Evolutionary conservation across 306 rosid genomes (phyloP).

Genomic region (Vicia faba): DNA sequence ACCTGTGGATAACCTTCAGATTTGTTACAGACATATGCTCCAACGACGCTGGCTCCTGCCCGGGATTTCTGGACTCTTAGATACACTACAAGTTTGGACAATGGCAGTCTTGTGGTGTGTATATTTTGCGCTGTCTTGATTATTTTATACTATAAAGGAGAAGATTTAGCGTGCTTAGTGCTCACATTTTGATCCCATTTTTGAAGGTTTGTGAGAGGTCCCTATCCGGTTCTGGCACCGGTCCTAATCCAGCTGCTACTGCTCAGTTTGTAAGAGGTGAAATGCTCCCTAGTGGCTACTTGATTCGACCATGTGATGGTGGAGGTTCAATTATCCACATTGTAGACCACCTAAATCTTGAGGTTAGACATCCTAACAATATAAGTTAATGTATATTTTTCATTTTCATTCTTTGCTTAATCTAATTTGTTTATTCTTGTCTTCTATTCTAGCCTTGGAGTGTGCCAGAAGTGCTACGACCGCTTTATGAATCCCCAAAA

Average conservation of each 20-base stretch:
- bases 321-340: conserved; percentile 98
- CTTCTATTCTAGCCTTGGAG: conserved; percentile 80
- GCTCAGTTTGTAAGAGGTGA: conserved; percentile 86
- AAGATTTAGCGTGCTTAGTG: not conserved
- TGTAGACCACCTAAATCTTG: conserved; percentile 94
- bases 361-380: conserved; percentile 54
- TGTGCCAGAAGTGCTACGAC: conserved; percentile 96
- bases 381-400: not conserved
- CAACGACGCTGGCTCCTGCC: conserved; percentile 94
- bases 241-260: conserved; percentile 76
- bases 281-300: conserved; percentile 93
- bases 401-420: not conserved
- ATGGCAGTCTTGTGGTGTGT: conserved; percentile 93
- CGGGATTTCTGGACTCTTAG: conserved; percentile 98
- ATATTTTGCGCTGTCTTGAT: not conserved
- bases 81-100: conserved; percentile 83
- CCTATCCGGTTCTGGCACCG: conserved; percentile 89
- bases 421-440: conserved; percentile 23
- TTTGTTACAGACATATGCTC: conserved; percentile 77
- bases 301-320: conserved; percentile 96
- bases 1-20: conserved; percentile 3
- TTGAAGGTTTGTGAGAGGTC: conserved; percentile 94
- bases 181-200: conserved; percentile 30
- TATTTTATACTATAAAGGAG: too few relatives aligned
- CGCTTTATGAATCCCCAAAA: conserved; percentile 93